Evolutionary conservation across 164 flowering plant species (phyloP).

Genomic region (Aristolochia fimbriata): DNA sequence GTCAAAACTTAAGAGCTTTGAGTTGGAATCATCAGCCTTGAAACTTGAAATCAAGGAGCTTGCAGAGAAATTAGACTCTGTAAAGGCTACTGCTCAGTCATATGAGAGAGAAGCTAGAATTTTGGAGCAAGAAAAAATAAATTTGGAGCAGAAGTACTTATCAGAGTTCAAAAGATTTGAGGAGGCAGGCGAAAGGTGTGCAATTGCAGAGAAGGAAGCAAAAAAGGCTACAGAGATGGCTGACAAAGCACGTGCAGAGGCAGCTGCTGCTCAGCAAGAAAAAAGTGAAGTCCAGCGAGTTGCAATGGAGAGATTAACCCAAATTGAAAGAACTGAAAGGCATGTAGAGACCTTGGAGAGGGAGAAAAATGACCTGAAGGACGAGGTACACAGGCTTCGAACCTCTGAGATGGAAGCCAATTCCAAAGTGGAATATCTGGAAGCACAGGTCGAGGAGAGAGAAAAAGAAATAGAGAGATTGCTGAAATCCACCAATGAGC

Average conservation of each 20-base stretch:
- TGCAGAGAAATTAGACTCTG: slow-evolving; percentile 50
- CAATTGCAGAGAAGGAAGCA: slow-evolving; percentile 73
- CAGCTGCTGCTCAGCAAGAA: slow-evolving; percentile 59
- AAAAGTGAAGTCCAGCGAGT: slow-evolving; percentile 54
- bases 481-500: slow-evolving; percentile 66
- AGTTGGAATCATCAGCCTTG: slow-evolving; percentile 44
- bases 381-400: slow-evolving; percentile 43
- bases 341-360: slow-evolving; percentile 67
- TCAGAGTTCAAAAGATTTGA: slow-evolving; percentile 70
- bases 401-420: slow-evolving; percentile 62
- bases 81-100: slow-evolving; percentile 52
- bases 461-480: slow-evolving; percentile 75
- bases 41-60: slow-evolving; percentile 55
- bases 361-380: slow-evolving; percentile 38
- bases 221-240: slow-evolving; percentile 76
- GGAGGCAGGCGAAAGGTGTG: slow-evolving; percentile 77
- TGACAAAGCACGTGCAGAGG: slow-evolving; percentile 75
- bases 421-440: slow-evolving; percentile 52
- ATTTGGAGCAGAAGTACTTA: slow-evolving; percentile 63
- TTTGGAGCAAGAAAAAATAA: slow-evolving; percentile 62
- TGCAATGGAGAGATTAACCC: slow-evolving; percentile 78
- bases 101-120: slow-evolving; percentile 67
- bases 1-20: slow-evolving; percentile 62
- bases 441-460: slow-evolving; percentile 74
- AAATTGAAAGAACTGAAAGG: slow-evolving; percentile 76